Evolutionary conservation across 225 moss, liverwort and hornwort genomes (phyloP).

Genomic region (Antitrichia curtipendula): DNA sequence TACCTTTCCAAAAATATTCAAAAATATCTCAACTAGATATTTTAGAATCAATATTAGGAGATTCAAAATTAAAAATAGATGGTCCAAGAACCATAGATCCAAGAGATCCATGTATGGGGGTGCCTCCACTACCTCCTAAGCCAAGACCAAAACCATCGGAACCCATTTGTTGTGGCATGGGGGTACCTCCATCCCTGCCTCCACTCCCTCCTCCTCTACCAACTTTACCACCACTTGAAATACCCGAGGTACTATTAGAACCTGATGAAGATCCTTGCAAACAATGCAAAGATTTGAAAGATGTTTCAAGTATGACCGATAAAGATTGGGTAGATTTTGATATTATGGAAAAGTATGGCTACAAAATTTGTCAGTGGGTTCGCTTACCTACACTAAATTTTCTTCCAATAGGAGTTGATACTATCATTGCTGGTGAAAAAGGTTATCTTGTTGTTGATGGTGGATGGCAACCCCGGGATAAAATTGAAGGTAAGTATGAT

Average conservation of each 20-base stretch:
- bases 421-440: conserved; percentile 21
- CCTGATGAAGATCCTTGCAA: not conserved
- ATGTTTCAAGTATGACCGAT: not conserved
- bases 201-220: not conserved
- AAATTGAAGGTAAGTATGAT: conserved; percentile 12
- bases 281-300: not conserved
- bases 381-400: conserved; percentile 18
- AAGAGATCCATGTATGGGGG: conserved; percentile 8
- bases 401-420: conserved; percentile 4
- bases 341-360: conserved; percentile 4
- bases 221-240: not conserved
- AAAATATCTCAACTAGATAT: not conserved
- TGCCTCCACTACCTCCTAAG: not conserved
- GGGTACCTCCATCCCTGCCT: not conserved
- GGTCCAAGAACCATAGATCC: not conserved
- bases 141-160: not conserved
- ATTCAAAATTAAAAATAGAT: not conserved
- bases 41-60: not conserved
- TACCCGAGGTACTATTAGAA: not conserved
- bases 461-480: conserved; percentile 22
- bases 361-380: not conserved
- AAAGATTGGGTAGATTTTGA: not conserved
- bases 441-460: conserved; percentile 37
- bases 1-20: not conserved
- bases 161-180: conserved; percentile 19